phyloP scores from a whole-genome alignment of 257 asterid genomes.

The Fraxinus cuspidata region DNA sequence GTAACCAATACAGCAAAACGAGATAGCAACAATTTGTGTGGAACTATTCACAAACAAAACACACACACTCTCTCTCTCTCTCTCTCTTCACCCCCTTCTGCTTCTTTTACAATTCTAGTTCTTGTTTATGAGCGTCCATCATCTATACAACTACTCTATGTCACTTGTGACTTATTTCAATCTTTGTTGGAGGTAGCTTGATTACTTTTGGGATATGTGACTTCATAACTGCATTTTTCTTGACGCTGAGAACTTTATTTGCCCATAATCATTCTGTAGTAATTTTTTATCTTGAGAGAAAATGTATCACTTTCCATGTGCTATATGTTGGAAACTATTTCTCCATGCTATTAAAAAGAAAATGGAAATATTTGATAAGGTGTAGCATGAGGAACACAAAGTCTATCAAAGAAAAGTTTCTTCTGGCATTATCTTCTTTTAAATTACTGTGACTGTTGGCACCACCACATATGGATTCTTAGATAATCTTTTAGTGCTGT shows the following conservation, averaged over 20 bases:
- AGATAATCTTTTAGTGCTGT: background rate
- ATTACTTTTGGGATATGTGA: background rate
- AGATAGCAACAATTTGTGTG: too few relatives aligned
- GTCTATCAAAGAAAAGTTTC: background rate
- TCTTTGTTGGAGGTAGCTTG: background rate
- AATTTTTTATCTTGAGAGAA: background rate
- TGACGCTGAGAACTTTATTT: background rate
- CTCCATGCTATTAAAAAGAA: background rate
- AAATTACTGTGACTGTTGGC: background rate
- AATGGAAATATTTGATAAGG: background rate
- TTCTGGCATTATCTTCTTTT: background rate
- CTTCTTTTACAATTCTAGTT: too few relatives aligned
- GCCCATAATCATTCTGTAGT: background rate
- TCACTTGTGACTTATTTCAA: background rate
- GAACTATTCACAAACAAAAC: too few relatives aligned
- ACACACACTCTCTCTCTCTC: too few relatives aligned
- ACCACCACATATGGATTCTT: background rate
- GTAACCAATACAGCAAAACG: too few relatives aligned
- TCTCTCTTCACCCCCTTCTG: too few relatives aligned
- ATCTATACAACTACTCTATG: background rate
- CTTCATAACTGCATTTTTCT: background rate
- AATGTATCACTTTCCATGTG: background rate
- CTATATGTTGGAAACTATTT: background rate
- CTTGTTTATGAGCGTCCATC: background rate
- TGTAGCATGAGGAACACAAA: background rate